Percentiles rank a stretch among this genome's conserved stretches.
These are phyloP conservation scores for Apiotrichum sp. DNA, from an alignment of 1,284 basidiomycete genomes.

Conservation along the genomic window DNA sequence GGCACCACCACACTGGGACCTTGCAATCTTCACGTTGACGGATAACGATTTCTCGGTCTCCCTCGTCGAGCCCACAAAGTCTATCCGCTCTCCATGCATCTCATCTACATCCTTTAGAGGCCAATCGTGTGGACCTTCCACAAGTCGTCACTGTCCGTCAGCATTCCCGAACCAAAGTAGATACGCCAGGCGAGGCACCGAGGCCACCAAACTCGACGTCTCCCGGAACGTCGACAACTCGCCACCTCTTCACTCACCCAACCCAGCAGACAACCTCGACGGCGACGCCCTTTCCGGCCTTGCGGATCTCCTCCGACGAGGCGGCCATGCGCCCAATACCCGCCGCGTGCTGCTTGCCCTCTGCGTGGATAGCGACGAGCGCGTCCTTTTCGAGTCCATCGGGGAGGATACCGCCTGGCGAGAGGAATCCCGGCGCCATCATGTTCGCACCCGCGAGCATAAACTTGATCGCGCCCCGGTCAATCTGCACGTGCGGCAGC, in stretches of 20 bases:
- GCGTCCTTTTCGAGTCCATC: constrained; percentile 65
- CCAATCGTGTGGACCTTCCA: constrained; percentile 68
- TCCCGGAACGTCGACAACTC: not conserved
- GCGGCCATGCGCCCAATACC: constrained; percentile 81
- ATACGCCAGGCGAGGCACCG: not conserved
- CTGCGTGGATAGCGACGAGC: constrained; percentile 81
- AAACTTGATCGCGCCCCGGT: constrained; percentile 97
- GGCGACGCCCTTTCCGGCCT: constrained; percentile 81
- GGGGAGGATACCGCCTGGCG: constrained; percentile 81
- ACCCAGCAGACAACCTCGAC: constrained; percentile 67
- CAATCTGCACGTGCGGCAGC: constrained; percentile 80
- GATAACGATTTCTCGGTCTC: no score
- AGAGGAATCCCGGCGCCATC: constrained; percentile 96
- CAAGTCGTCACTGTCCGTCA: constrained; percentile 72
- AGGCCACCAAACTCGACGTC: no score
- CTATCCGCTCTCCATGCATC: not conserved
- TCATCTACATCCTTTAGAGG: constrained; percentile 15
- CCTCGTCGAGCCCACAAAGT: no score
- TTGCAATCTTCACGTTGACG: no score
- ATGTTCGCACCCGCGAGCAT: constrained; percentile 83
- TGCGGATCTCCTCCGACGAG: constrained; percentile 80
- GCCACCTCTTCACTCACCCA: constrained; percentile 33
- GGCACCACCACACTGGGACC: no score
- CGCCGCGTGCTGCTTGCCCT: constrained; percentile 92
- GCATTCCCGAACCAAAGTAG: not conserved